Evolutionary conservation across 2,329 filamentous ascomycete genomes (phyloP), one percentile per base, ranked within the genome.

Genomic region (Ceratocystis cacaofunesta): DNA sequence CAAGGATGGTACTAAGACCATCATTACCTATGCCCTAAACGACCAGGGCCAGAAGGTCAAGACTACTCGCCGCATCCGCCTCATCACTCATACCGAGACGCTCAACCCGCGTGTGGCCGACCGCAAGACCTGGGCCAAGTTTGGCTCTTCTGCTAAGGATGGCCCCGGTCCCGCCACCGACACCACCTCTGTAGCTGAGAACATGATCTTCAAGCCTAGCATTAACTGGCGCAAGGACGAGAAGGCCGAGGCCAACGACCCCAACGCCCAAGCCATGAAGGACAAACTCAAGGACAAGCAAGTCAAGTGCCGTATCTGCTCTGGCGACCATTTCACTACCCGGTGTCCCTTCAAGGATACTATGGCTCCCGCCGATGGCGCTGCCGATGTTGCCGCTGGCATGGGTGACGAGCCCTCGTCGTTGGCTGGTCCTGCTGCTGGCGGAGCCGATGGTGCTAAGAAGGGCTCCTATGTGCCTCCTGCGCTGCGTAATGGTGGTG

Each of bases 281-380:
- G 84, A 87, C 74, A 87, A 89, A 79, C 82, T 97, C 73, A 95
- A 94, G 85, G 92, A 96, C 80, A 96, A 96, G 85, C 95, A 96
- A 81, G 95, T 99, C 82, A 97, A 97, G 84, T 99, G 94, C 79
- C 89, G 94, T 83, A 97, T 99, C 75, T 99, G 94, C 80, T 89
- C 87, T 75, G 94, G 92, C 75, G 94, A 99, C 82, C 94, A 99
- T 85, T 99, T 97, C 82, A 99, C 94, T 52, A 92, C 92, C 71
- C 88, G 94, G 76, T 99, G 94, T 85, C 94, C 94, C 44, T 99
- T 96, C 87, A 99, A 97, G 82, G 94, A 97, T 76, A 99, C 92
- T 72, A 96, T 99, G 91, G 91, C 92, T 44, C 94, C 89, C 46
- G 85, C 92, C 68, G 85, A 86, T 70, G 84, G 52, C 52, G 79